These are phyloP conservation scores for Dictyostelium discoideum DNA, from an alignment of 78 protist species.

Conservation along the genomic window DNA sequence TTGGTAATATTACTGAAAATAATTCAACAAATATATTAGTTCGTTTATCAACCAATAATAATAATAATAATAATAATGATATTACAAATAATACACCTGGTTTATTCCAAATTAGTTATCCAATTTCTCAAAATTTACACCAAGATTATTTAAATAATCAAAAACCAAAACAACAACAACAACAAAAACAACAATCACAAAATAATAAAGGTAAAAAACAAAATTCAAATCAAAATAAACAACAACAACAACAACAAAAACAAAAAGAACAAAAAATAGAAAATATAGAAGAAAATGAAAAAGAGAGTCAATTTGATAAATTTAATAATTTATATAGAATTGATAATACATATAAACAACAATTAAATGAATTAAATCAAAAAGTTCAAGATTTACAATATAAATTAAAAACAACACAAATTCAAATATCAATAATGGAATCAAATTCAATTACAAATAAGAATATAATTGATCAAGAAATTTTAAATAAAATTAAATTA, in stretches of 20 bases:
- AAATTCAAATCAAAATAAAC: background rate
- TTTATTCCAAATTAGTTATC: background rate
- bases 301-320: background rate
- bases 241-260: background rate
- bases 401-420: background rate
- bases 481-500: background rate
- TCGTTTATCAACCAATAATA: background rate
- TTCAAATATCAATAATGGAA: background rate
- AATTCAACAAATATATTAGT: background rate
- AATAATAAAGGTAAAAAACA: background rate
- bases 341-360: background rate
- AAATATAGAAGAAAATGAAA: background rate
- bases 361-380: background rate
- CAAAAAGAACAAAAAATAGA: background rate
- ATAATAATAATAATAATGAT: background rate
- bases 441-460: background rate
- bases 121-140: background rate
- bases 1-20: background rate
- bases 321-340: background rate
- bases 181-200: background rate
- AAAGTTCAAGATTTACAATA: conserved; percentile 6
- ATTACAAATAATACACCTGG: background rate
- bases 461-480: background rate
- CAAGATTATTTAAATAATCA: background rate
- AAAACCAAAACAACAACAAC: background rate